Evolutionary conservation across 1,284 basidiomycete genomes (phyloP).

Genomic region (Xanthoconium separans): DNA sequence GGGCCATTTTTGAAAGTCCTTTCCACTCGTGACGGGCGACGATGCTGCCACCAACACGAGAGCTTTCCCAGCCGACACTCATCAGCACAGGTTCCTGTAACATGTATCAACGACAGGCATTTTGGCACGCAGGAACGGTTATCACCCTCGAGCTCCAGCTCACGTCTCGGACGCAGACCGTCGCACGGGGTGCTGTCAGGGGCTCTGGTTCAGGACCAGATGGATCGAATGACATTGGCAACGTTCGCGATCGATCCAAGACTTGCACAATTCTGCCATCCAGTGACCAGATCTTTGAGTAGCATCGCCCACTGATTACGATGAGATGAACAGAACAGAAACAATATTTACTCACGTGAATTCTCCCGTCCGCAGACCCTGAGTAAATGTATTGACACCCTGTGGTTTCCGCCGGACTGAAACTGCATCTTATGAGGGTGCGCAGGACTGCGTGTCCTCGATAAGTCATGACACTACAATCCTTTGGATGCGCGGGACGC

Average conservation of each 20-base stretch:
- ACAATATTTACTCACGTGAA: conserved; percentile 60
- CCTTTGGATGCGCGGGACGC: conserved; percentile 74
- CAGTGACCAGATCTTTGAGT: conserved; percentile 84
- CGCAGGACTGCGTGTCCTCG: conserved; percentile 90
- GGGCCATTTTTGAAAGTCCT: conserved; percentile 72
- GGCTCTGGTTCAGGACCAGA: conserved; percentile 51
- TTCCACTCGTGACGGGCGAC: conserved; percentile 95
- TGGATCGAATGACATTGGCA: conserved; percentile 71
- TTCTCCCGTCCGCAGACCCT: conserved; percentile 79
- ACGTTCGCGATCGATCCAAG: conserved; percentile 75
- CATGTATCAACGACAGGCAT: conserved; percentile 9
- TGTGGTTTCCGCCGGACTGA: conserved; percentile 90
- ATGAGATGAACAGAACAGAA: background rate
- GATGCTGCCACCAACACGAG: conserved; percentile 74
- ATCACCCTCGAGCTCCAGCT: conserved; percentile 79
- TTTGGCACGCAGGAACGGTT: background rate
- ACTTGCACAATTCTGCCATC: conserved; percentile 86
- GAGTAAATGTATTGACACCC: conserved; percentile 94
- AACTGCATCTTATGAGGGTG: conserved; percentile 95
- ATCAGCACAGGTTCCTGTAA: conserved; percentile 82
- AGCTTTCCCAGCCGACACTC: conserved; percentile 85
- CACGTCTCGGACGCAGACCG: conserved; percentile 84
- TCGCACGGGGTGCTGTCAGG: conserved; percentile 26
- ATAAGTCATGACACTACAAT: conserved; percentile 96
- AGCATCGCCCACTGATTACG: conserved; percentile 4